Evolutionary conservation across 1,284 basidiomycete species (phyloP), one percentile per base, ranked within the genome.

Genomic region (Leccinum pachyderme): DNA sequence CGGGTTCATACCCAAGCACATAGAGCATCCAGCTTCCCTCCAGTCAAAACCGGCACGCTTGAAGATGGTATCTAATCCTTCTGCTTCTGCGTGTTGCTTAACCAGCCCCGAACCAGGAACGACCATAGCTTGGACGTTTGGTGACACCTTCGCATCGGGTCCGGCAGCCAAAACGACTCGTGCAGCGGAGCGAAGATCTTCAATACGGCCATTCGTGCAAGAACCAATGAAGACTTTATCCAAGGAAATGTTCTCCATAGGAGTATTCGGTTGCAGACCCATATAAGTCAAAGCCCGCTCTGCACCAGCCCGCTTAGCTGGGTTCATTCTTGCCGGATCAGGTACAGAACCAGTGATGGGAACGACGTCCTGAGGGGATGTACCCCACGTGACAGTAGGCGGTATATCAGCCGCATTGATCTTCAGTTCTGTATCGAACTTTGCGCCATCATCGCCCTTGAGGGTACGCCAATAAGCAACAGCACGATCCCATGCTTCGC

Each of bases 1-100:
- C 9, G 95, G 93, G 75, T 98, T 98, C 95, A 98, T 98, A 44
- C 94, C 95, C 59, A 98, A 73, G 74, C 95, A 98, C 95, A 98
- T 98, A 31, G 95, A 98, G 72, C 95, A 98, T 31, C 95, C 95
- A 29, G 95, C 95, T 75, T 98, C 95, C 56, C 95, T 84, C 95
- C 94, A 98, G 72, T 98, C 95, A 67, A 97, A 98, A 22, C 95
- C 95, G 28, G 95, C 95, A 51, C 92, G 89, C 73, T 87, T 93
- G 81, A 98, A 95, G 66, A 98, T 79, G 53, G 81, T 81, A 67
- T 97, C 94, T 57, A 98, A 80, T 39, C 95, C 94, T 68, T 98
- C 95, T 27, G 86, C 89, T 75, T 98, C 95, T 13, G 95, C 93
- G 69, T 97, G 95, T 68, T 94, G 87, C 73, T 96, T 98, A 71